Conservation (phyloP, 2,329 filamentous ascomycete species). For the Calonectria ilicicola region DNA sequence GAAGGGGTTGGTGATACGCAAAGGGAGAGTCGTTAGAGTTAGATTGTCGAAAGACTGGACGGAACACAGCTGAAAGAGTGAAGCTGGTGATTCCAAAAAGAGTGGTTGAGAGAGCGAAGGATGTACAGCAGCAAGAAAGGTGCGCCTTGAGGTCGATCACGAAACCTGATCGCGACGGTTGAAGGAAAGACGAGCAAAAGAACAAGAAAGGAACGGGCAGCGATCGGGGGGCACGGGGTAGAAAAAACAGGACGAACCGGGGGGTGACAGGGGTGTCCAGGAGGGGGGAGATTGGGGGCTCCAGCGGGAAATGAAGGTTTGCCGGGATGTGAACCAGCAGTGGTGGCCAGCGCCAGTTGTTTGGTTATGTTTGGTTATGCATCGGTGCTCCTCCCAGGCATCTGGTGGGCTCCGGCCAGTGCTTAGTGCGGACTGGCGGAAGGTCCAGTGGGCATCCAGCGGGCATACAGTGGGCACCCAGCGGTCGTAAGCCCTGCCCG, state of each 20-base stretch:
- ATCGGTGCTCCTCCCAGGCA: background rate
- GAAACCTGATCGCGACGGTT: constrained; percentile 41
- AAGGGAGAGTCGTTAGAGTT: constrained; percentile 32
- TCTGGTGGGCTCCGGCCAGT: background rate
- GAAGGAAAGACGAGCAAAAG: constrained; percentile 35
- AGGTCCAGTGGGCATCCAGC: background rate
- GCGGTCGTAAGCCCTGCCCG: constrained; percentile 5
- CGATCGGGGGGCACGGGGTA: constrained; percentile 33
- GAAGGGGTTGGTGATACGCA: constrained; percentile 37
- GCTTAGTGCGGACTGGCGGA: background rate
- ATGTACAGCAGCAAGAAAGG: constrained; percentile 41
- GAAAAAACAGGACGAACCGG: constrained; percentile 28
- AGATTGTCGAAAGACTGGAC: constrained; percentile 50
- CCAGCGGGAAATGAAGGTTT: constrained; percentile 38
- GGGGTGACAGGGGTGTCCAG: constrained; percentile 18
- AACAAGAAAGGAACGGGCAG: constrained; percentile 26
- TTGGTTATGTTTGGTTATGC: constrained; percentile 8
- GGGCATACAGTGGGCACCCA: background rate
- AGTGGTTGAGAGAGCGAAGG: constrained; percentile 43
- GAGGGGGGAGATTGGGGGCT: constrained; percentile 27
- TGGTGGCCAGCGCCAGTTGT: constrained; percentile 7
- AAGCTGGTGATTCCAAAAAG: constrained; percentile 53
- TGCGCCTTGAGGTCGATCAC: constrained; percentile 40
- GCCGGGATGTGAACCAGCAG: constrained; percentile 28
- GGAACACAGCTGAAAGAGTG: constrained; percentile 57